phyloP scores from a whole-genome alignment of 176 grass and related monocot species.

The Rhipidocladum racemiflorum region DNA sequence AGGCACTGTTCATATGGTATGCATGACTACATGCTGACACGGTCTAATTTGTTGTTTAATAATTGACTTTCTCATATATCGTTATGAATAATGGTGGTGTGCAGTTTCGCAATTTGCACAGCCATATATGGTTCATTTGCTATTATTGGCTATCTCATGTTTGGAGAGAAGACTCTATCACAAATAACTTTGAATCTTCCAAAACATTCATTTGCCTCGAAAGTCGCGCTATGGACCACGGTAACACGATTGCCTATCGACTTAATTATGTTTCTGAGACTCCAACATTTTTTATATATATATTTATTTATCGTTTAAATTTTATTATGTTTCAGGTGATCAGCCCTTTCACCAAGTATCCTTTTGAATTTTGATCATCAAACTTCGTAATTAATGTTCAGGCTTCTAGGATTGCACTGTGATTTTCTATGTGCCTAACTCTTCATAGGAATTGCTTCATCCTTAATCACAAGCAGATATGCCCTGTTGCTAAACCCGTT shows the following conservation, averaged over 20 bases:
- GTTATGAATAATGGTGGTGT: slow-evolving; percentile 31
- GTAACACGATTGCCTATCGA: slow-evolving; percentile 32
- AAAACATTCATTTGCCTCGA: slow-evolving; percentile 68
- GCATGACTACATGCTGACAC: background rate
- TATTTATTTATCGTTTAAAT: no score
- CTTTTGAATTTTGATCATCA: slow-evolving; percentile 24
- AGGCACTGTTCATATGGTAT: slow-evolving; percentile 77
- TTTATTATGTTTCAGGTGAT: slow-evolving; percentile 61
- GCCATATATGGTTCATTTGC: slow-evolving; percentile 80
- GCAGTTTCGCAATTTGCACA: slow-evolving; percentile 79
- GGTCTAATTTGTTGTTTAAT: background rate
- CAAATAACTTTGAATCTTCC: slow-evolving; percentile 98
- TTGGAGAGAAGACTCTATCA: slow-evolving; percentile 80
- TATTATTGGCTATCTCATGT: slow-evolving; percentile 80
- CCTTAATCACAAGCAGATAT: slow-evolving; percentile 69
- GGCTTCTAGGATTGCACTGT: slow-evolving; percentile 15
- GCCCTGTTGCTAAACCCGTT: slow-evolving; percentile 83
- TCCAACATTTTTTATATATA: no score
- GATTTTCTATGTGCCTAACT: slow-evolving; percentile 1
- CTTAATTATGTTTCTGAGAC: no score
- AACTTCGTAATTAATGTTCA: background rate
- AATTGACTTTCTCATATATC: slow-evolving; percentile 15
- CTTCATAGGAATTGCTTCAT: slow-evolving; percentile 5
- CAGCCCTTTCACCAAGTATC: slow-evolving; percentile 97
- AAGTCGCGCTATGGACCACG: slow-evolving; percentile 85